Base-by-base conservation (phyloP, 2,329 filamentous ascomycete species). In the Fusarium piperis region DNA sequence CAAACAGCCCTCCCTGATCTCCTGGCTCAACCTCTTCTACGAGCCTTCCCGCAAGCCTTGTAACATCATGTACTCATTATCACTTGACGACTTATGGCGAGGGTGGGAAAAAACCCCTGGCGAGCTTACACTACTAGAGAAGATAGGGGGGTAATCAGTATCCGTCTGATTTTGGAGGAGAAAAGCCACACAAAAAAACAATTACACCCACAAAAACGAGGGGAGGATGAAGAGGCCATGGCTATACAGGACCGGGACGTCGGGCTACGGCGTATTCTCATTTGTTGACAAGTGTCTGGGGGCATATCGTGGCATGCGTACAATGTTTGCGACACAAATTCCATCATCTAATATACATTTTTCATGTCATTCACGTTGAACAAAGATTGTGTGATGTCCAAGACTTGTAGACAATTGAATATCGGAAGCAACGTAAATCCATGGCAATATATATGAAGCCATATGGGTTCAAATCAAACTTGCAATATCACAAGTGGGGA, bases 21-120 rank as follows among this genome's bases (percentile, higher is more conserved):
- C 53, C 48, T 46, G 10, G 41, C 33, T 30, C 38, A 33, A 13
- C 57, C 38, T 59, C 41, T n/a, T 57, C 44, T 26, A 56, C 33
- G 33, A 65, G 35, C 44, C 26, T 55, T 35, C 15, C 32, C 61
- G 46, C 61, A 62, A 53, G 57, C 41, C 61, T 58, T 77, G 72
- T 76, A 77, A 71, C 59, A 77, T 68, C 67, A 76, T 76, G 74
- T 75, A 76, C 67, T 71, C 71, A 66, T 73, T 46, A 76, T 70
- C 62, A 65, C 67, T 72, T 75, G 61, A 76, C 67, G 73, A 77
- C 60, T 67, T 75, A 70, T 63, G 67, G 70, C 70, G 70, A 72
- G 73, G 62, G 62, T 58, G 58, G 63, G 60, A 61, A 67, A 61
- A 67, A 39, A 46, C 53, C 23, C 55, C 35, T 59, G 53, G 52